phyloP scores from a whole-genome alignment of 768 basidiomycete genomes.

The Porpolomopsis calyptriformis region DNA sequence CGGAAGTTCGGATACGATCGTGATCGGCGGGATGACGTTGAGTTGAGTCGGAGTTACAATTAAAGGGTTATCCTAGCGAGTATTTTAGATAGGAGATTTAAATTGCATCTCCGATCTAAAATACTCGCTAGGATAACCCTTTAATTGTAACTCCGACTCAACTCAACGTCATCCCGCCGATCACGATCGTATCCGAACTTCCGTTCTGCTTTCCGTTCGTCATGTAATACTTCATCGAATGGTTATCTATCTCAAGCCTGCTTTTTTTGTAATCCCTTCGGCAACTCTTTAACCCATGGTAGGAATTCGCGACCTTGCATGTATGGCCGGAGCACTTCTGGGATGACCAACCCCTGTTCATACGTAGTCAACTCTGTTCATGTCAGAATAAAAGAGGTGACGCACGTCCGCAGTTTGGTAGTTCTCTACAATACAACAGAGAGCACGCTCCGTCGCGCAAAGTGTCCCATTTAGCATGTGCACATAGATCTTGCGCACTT shows the following conservation, averaged over 20 bases:
- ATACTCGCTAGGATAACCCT: no score
- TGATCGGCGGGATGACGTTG: no score
- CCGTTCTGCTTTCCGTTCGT: no score
- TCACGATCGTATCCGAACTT: no score
- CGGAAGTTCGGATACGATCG: no score
- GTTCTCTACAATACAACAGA: slow-evolving; percentile 98
- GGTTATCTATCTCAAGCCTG: slow-evolving; percentile 25
- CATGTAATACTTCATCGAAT: not conserved
- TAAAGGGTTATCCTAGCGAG: no score
- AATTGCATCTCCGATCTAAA: no score
- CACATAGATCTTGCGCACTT: slow-evolving; percentile 85
- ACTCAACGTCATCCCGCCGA: no score
- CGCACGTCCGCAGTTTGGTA: slow-evolving; percentile 90
- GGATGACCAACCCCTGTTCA: slow-evolving; percentile 78
- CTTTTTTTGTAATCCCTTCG: slow-evolving; percentile 71
- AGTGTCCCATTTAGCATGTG: slow-evolving; percentile 99
- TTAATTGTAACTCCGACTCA: no score
- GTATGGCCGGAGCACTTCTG: slow-evolving; percentile 83
- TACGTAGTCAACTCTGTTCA: not conserved
- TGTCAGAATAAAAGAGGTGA: slow-evolving; percentile 10
- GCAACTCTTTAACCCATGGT: slow-evolving; percentile 73
- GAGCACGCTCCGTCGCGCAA: slow-evolving; percentile 91
- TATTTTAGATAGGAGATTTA: no score
- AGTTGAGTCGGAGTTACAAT: no score
- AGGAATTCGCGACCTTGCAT: slow-evolving; percentile 93